Evolutionary conservation across 495 filamentous ascomycete genomes (phyloP).

Genomic region (Penicillium robsamsonii): DNA sequence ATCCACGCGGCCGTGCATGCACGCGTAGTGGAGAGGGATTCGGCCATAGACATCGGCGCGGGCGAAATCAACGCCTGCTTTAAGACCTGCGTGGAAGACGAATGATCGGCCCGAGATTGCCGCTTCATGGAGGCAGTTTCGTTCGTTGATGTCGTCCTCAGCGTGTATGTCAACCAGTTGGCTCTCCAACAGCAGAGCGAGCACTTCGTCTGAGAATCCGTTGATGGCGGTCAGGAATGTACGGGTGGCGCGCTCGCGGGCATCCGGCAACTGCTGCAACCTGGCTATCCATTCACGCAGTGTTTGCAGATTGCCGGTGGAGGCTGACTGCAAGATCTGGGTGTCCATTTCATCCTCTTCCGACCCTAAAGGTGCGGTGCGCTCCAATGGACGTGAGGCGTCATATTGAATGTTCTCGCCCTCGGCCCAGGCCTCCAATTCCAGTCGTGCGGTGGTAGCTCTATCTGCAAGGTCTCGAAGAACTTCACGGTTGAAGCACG

Average conservation of each 20-base stretch:
- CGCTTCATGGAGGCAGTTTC: conserved; percentile 93
- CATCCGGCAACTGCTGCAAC: conserved; percentile 52
- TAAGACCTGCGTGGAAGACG: conserved; percentile 71
- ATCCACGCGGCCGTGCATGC: conserved; percentile 85
- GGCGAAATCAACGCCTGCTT: conserved; percentile 67
- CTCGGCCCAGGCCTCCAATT: conserved; percentile 94
- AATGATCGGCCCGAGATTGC: conserved; percentile 81
- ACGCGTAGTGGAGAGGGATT: conserved; percentile 92
- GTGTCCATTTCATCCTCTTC: conserved; percentile 86
- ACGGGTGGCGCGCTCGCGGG: conserved; percentile 72
- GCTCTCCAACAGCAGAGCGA: conserved; percentile 74
- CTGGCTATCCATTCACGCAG: conserved; percentile 64
- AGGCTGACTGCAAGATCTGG: conserved; percentile 82
- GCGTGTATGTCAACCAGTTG: conserved; percentile 80
- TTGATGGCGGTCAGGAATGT: conserved; percentile 86
- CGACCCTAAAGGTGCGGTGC: conserved; percentile 62
- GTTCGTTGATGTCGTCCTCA: conserved; percentile 94
- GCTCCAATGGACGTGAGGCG: conserved; percentile 55
- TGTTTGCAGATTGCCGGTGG: conserved; percentile 62
- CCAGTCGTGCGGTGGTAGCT: conserved; percentile 86
- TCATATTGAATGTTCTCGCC: conserved; percentile 87
- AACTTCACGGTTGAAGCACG: conserved; percentile 94
- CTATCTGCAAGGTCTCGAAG: conserved; percentile 96
- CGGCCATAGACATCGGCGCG: conserved; percentile 89
- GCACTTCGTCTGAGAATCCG: conserved; percentile 75